phyloP scores from a whole-genome alignment of 345 rosid genomes.

The rapeseed (Brassica napus) region DNA sequence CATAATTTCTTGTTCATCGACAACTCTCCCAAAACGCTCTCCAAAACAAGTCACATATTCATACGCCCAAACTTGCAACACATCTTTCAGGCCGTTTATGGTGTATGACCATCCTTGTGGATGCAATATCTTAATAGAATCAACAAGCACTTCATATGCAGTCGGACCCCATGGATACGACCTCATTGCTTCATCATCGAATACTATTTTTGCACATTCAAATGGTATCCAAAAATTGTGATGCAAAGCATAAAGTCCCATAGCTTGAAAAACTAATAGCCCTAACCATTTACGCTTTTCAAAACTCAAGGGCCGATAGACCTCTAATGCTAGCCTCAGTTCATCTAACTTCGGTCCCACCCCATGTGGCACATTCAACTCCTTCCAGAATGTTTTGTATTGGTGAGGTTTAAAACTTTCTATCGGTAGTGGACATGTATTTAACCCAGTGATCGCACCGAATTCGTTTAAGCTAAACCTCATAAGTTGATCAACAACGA shows the following conservation, averaged over 20 bases:
- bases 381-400: neutral
- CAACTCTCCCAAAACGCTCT: too few species aligned
- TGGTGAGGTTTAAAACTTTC: neutral
- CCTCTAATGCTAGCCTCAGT: neutral
- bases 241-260: neutral
- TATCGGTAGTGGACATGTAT: neutral
- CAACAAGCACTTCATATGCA: neutral
- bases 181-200: neutral
- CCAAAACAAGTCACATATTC: neutral
- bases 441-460: neutral
- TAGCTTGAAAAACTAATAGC: neutral
- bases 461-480: neutral
- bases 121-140: neutral
- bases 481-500: too few species aligned
- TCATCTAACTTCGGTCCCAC: neutral
- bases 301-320: neutral
- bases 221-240: neutral
- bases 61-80: neutral
- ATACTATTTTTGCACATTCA: neutral
- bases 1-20: too few species aligned
- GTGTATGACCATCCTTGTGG: neutral
- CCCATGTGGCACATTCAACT: neutral
- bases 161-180: neutral
- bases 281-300: neutral
- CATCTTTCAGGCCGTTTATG: neutral